Conservation (phyloP, 2,329 filamentous ascomycete species). For the Mollisia scopiformis region DNA sequence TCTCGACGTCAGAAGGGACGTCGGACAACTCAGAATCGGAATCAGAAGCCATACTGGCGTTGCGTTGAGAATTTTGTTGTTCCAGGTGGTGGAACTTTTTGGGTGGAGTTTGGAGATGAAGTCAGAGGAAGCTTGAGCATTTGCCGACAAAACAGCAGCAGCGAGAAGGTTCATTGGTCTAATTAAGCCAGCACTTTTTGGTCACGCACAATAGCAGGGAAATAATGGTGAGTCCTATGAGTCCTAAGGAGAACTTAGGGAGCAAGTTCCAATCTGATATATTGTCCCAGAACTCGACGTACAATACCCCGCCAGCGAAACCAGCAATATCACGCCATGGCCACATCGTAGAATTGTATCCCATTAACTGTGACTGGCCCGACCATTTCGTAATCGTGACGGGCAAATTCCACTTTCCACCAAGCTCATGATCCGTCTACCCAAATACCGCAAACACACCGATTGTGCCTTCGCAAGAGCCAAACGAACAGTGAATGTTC, state of each 20-base stretch:
- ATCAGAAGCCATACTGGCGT: conserved; percentile 46
- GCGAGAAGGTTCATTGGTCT: conserved; percentile 13
- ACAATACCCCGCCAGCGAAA: neutral
- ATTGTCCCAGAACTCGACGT: neutral
- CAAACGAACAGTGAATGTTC: too few species aligned
- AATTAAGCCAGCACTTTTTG: conserved; percentile 1
- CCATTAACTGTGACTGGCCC: too few species aligned
- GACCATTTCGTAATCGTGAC: too few species aligned
- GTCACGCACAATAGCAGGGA: conserved; percentile 3
- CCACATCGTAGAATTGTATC: neutral
- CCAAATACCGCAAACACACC: too few species aligned
- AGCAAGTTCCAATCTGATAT: neutral
- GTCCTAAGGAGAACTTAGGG: neutral
- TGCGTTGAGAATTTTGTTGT: too few species aligned
- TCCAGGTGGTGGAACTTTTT: conserved; percentile 13
- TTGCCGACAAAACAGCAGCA: conserved; percentile 27
- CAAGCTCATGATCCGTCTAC: too few species aligned
- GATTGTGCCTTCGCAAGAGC: too few species aligned
- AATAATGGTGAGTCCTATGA: neutral
- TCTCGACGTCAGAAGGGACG: conserved; percentile 57
- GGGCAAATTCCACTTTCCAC: too few species aligned
- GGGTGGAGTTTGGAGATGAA: conserved; percentile 13
- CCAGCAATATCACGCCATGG: neutral
- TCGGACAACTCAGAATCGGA: conserved; percentile 67
- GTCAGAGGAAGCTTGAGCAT: conserved; percentile 25